Percentiles rank a stretch among this genome's conserved stretches.
phyloP scores from a whole-genome alignment of 75 land plant genomes.

The Picea sitchensis region DNA sequence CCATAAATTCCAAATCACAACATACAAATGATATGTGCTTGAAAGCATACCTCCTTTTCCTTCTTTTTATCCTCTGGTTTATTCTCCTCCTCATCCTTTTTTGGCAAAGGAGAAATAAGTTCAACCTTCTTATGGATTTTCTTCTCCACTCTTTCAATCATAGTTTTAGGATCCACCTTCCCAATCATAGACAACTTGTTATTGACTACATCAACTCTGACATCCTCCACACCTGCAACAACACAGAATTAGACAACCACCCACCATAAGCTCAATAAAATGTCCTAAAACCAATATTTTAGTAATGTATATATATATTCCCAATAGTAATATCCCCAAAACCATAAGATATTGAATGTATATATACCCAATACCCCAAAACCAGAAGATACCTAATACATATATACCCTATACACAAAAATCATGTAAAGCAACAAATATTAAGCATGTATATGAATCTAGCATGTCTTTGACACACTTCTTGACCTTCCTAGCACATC shows the following conservation, averaged over 20 bases:
- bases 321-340: background rate
- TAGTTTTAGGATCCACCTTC: slow-evolving; percentile 38
- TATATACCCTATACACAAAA: background rate
- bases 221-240: slow-evolving; percentile 38
- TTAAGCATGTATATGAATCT: slow-evolving; percentile 5
- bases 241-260: background rate
- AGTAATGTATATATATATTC: too few relatives aligned
- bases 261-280: too few relatives aligned
- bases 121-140: slow-evolving; percentile 47
- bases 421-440: background rate
- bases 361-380: background rate
- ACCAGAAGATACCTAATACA: too few relatives aligned
- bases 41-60: slow-evolving; percentile 17
- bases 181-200: slow-evolving; percentile 49
- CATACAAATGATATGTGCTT: background rate
- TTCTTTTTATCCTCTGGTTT: slow-evolving; percentile 11
- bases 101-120: slow-evolving; percentile 40
- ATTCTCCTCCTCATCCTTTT: slow-evolving; percentile 29
- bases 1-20: slow-evolving; percentile 4
- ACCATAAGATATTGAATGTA: background rate
- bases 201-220: slow-evolving; percentile 18
- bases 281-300: too few relatives aligned
- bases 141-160: slow-evolving; percentile 30
- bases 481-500: slow-evolving; percentile 43
- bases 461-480: slow-evolving; percentile 24